Conservation (phyloP, 371 early-diverging fungal species). For the Polyrhizophydium stewartii region DNA sequence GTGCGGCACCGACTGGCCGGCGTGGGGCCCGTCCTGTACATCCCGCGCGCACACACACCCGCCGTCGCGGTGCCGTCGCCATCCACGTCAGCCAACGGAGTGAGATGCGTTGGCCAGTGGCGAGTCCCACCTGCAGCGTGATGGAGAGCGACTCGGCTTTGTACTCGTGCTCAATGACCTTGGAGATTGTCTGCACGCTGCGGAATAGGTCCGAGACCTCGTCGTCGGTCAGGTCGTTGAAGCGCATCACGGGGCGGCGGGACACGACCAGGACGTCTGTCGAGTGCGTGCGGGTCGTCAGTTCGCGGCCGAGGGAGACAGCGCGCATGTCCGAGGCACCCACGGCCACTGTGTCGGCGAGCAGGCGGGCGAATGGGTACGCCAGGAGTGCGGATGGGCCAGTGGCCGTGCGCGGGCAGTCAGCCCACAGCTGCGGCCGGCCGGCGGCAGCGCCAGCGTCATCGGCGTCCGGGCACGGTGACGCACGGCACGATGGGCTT, state of each 20-base stretch:
- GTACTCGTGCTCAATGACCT: slow-evolving; percentile 69
- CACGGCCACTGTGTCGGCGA: too few relatives aligned
- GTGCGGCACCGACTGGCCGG: slow-evolving; percentile 93
- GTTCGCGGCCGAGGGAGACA: too few relatives aligned
- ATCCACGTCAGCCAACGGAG: not conserved
- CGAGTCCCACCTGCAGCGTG: slow-evolving; percentile 63
- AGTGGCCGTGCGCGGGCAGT: too few relatives aligned
- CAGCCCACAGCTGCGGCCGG: too few relatives aligned
- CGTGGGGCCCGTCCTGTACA: slow-evolving; percentile 67
- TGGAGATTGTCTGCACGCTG: slow-evolving; percentile 72
- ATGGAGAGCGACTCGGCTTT: slow-evolving; percentile 67
- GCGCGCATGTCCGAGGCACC: too few relatives aligned
- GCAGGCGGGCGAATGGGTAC: too few relatives aligned
- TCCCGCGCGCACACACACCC: not conserved
- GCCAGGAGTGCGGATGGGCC: too few relatives aligned
- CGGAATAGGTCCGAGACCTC: slow-evolving; percentile 81
- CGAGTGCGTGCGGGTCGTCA: too few relatives aligned
- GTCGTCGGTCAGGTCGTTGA: slow-evolving; percentile 67
- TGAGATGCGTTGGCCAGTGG: not conserved
- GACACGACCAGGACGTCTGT: slow-evolving; percentile 81
- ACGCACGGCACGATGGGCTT: slow-evolving; percentile 74
- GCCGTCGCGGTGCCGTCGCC: not conserved
- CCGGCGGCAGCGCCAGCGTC: too few relatives aligned
- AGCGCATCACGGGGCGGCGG: slow-evolving; percentile 61
- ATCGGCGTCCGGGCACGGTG: too few relatives aligned